Conservation (phyloP, 768 basidiomycete species). For the Lactarius sanguifluus region DNA sequence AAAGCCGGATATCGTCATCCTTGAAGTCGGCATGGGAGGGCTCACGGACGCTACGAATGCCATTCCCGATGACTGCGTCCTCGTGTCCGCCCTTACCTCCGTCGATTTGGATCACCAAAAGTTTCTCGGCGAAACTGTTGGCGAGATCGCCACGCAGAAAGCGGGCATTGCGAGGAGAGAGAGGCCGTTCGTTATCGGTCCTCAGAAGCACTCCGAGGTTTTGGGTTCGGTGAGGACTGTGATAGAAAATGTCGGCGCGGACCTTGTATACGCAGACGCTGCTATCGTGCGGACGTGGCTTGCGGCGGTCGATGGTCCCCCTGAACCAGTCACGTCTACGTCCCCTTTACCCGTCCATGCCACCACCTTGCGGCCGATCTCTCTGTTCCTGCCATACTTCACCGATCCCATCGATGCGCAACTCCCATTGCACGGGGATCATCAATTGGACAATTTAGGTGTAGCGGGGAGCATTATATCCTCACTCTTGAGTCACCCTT, state of each 20-base stretch:
- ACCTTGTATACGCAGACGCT: constrained; percentile 33
- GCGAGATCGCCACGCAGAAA: constrained; percentile 79
- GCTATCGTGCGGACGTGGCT: constrained; percentile 42
- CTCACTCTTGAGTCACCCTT: constrained; percentile 47
- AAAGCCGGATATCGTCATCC: constrained; percentile 74
- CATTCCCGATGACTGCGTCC: constrained; percentile 63
- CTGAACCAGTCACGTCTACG: constrained; percentile 37
- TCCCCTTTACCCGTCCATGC: constrained; percentile 33
- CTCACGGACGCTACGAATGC: constrained; percentile 91
- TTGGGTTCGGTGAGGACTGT: constrained; percentile 44
- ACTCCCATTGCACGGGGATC: constrained; percentile 72
- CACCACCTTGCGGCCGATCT: constrained; percentile 46
- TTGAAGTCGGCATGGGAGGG: constrained; percentile 97
- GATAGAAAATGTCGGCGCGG: constrained; percentile 46
- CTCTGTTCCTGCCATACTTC: constrained; percentile 46
- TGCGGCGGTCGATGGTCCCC: constrained; percentile 38
- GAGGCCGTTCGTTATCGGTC: constrained; percentile 64
- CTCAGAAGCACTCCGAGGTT: constrained; percentile 56
- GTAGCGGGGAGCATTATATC: constrained; percentile 64
- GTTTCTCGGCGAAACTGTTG: constrained; percentile 77
- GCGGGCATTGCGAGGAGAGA: constrained; percentile 70
- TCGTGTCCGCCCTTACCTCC: constrained; percentile 79
- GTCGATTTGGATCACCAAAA: constrained; percentile 94
- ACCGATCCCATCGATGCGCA: constrained; percentile 44
- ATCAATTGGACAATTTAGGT: constrained; percentile 85